Evolutionary conservation across 805 yeast genomes (phyloP).

Genomic region (Spathaspora arborariae): DNA sequence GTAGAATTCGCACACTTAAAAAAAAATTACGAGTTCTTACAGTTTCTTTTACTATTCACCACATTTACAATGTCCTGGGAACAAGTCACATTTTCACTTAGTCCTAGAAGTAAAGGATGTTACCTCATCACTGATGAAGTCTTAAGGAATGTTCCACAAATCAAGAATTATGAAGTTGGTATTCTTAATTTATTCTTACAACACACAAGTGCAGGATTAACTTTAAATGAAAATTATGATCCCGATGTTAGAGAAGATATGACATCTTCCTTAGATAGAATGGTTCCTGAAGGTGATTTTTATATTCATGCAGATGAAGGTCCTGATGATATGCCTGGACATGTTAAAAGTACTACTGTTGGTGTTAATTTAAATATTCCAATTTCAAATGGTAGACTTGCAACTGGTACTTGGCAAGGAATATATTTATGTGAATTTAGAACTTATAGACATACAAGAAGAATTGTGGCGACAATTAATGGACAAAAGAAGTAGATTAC

Average conservation of each 20-base stretch:
- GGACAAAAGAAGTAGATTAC: slow-evolving; percentile 39
- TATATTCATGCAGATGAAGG: slow-evolving; percentile 74
- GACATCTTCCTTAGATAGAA: slow-evolving; percentile 56
- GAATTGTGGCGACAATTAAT: slow-evolving; percentile 68
- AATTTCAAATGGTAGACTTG: slow-evolving; percentile 61
- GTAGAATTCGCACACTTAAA: neutral
- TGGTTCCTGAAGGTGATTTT: slow-evolving; percentile 62
- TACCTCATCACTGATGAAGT: slow-evolving; percentile 72
- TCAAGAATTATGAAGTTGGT: slow-evolving; percentile 59
- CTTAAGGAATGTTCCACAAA: slow-evolving; percentile 50
- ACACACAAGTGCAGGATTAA: slow-evolving; percentile 77
- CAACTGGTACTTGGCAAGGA: slow-evolving; percentile 86
- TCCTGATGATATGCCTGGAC: slow-evolving; percentile 83
- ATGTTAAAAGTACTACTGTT: slow-evolving; percentile 55
- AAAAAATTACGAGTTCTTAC: neutral
- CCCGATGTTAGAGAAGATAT: slow-evolving; percentile 72
- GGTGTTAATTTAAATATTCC: slow-evolving; percentile 70
- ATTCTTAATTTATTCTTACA: slow-evolving; percentile 63
- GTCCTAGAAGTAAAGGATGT: slow-evolving; percentile 61
- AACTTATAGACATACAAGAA: slow-evolving; percentile 57
- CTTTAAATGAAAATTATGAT: slow-evolving; percentile 77
- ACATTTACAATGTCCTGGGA: slow-evolving; percentile 44
- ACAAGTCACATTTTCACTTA: slow-evolving; percentile 51
- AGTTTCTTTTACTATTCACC: slow-evolving; percentile 9
- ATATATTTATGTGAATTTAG: slow-evolving; percentile 75